Base-by-base conservation (phyloP, 2,329 filamentous ascomycete species). In the Pseudonectria foliicola region DNA sequence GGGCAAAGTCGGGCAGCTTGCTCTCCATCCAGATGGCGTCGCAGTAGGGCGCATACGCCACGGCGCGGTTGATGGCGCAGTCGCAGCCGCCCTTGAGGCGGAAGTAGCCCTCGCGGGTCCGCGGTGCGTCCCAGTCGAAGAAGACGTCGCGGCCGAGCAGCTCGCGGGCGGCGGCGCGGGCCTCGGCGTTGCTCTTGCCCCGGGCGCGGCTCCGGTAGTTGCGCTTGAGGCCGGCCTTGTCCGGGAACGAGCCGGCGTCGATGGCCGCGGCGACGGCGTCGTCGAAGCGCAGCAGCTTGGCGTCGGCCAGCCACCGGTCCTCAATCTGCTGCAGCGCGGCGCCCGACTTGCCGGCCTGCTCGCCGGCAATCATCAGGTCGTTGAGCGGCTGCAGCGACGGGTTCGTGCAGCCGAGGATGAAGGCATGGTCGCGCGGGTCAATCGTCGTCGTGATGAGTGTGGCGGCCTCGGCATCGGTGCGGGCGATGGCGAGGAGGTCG, bases 21-120 rank as follows among this genome's bases (percentile, higher is more conserved):
- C 83, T 90, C 76, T 98, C 92, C 92, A 98, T 98, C 92, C 92
- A 98, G 64, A 98, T 94, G 60, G 93, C 80, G 56, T 96, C 90
- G 44, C 83, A 84, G 67, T 93, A 95, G 3, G 92, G 90, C 0
- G 86, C 90, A 57, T 93, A 96, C 6, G 90, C 87, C 39, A 94
- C 68, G 24, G 89, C 90, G 31, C 90, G 80, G 72, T 92, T 93
- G 59, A 96, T 70, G 40, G 89, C 88, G 61, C 85, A 94, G 62
- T 88, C 81, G 55, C 85, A 94, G 40, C 92, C 92, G 41, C 92
- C 92, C 63, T 86, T 75, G 59, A 95, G 82, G 43, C 92, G 75
- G 72, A 95, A 96, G 76, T 82, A 98, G 10, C 92, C 92, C 69
- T 98, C 92, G 35, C 92, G 76, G 13, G 92, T 96, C 42, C 92